Evolutionary conservation across 1,139 yeast genomes (phyloP), one percentile per base, ranked within the genome.

Genomic region (Wickerhamomyces sp.): DNA sequence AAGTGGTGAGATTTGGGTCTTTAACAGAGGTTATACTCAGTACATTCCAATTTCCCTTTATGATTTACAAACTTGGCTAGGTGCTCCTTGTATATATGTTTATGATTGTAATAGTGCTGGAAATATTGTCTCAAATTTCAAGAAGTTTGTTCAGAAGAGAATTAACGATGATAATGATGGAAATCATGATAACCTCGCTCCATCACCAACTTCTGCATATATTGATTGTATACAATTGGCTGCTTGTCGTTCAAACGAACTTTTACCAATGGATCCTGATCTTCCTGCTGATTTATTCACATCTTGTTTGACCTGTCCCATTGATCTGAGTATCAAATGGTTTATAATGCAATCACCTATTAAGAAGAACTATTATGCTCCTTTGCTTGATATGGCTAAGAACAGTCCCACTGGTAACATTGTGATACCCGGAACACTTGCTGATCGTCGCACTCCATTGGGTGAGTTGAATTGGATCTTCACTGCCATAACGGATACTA

Each of bases 1-100:
- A 20, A 78, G 89, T 36, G 99, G 99, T n/a, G 99, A 91, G 55
- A 87, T 91, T 16, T 91, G 99, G 99, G 97, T 93, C 13, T 91
- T 91, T 62, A 91, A 91, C 58, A 68, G 96, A 48, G 96, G 96
- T 1, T 93, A 89, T 57, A 91, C 98, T 2, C 98, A 91, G 61
- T 91, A 91, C 56, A 91, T 91, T 41, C 99, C 99, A 1, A 93
- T 91, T 2, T 85, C 96, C 6, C 63, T 91, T 16, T 88, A 86
- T 55, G 98, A 93, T 53, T 66, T 91, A 35, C 98, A 91, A 54
- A 82, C 95, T 1, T 91, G 98, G 98, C 66, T 91, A 13, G 98
- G 98, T 9, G 96, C 97, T 1, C 98, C 99, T 0, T 93, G 95
- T 36, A 83, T 91, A 23, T 89, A 85, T 60, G 96, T 89, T 30